Evolutionary conservation across 352 stramenopile genomes (phyloP), one percentile per base, ranked within the genome.

Genomic region (Phytophthora litchii): DNA sequence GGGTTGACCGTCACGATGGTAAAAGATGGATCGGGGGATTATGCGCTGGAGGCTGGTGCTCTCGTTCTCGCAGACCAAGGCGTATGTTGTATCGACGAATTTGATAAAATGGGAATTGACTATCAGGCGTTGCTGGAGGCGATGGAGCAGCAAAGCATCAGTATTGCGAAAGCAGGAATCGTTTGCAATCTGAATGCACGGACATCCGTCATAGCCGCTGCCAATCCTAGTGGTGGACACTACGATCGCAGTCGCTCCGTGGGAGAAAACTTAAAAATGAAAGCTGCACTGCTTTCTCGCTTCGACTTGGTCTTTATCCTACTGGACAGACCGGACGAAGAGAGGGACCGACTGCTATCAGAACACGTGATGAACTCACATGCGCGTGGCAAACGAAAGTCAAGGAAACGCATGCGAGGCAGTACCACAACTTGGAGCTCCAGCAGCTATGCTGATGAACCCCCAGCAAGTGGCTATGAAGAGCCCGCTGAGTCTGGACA

Each of bases 121-220:
- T 91, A 95, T 43, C 83, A 96, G 42, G 86, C 93, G 7, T 74
- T 99, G 5, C 81, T 99, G 14, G 97, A 99, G 81, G 94, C 96
- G 9, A 99, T 99, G 97, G 97, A 99, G 78, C 97, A 99, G 62
- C 97, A 99, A 72, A 99, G 81, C 86, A 99, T 86, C 88, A 99
- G 78, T 69, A 96, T 91, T 41, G 81, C 81, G 11, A 92, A 92
- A 55, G 82, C 80, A 29, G 80, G 97, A 29, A 97, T 99, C 21
- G 93, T 99, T 12, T 97, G 93, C 59, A 98, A 93, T 13, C 79
- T 99, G 27, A 97, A 95, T 44, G 94, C 93, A 14, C 71, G 97
- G 7, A 98, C 95, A 37, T 98, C 92, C 7, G 88, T 99, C 23
- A 89, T 99, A 50, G 97, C 96, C 11, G 97, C 97, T 6, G 97